A percentile compares a stretch with the other conserved stretches of the same genome.
phyloP scores from a whole-genome alignment of 257 asterid species.

The Scutellaria minor region DNA sequence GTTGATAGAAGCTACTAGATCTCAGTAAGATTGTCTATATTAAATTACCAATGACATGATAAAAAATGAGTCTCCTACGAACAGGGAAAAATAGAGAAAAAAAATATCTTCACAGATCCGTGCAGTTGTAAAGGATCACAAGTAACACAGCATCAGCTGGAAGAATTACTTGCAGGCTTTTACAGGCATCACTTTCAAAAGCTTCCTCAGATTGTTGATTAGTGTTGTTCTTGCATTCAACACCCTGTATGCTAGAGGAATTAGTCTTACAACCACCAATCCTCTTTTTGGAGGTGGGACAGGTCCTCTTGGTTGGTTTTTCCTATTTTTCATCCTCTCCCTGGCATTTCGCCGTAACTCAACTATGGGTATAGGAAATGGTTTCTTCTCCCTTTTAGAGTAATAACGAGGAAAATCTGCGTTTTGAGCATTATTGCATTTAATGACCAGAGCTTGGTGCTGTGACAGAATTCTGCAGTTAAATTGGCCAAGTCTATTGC shows the following conservation, averaged over 20 bases:
- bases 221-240: conserved; percentile 68
- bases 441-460: conserved; percentile 46
- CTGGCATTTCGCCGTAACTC: conserved; percentile 92
- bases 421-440: conserved; percentile 78
- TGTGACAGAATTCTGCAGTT: conserved; percentile 40
- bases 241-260: conserved; percentile 80
- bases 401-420: conserved; percentile 88
- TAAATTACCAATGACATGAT: neutral
- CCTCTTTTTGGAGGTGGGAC: conserved; percentile 88
- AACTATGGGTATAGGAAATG: conserved; percentile 86
- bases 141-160: conserved; percentile 33
- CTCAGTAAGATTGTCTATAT: conserved; percentile 3
- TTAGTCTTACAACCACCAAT: conserved; percentile 66
- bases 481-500: conserved; percentile 42
- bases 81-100: neutral
- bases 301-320: conserved; percentile 60
- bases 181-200: conserved; percentile 82
- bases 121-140: conserved; percentile 8
- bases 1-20: neutral
- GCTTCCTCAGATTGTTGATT: conserved; percentile 87
- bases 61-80: neutral
- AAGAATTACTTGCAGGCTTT: conserved; percentile 84
- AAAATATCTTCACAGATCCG: neutral
- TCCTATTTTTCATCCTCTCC: conserved; percentile 73
- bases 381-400: conserved; percentile 88